Percentiles rank a stretch among this genome's conserved stretches.
phyloP scores from a whole-genome alignment of 371 early-diverging fungal genomes.

The Parasitella parasitica region DNA sequence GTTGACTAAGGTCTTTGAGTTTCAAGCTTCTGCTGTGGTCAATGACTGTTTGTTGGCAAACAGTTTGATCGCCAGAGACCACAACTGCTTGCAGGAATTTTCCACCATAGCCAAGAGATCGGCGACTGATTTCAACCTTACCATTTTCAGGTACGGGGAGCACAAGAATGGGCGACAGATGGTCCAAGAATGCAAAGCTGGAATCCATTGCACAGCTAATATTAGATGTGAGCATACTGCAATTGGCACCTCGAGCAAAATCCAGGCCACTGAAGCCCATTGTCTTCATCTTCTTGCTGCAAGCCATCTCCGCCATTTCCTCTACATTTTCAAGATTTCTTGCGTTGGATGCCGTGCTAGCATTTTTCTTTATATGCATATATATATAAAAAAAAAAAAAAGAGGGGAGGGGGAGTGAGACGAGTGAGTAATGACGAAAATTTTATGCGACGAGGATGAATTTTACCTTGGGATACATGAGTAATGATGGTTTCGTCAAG shows the following conservation, averaged over 20 bases:
- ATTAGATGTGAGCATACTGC: not conserved
- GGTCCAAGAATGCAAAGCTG: slow-evolving; percentile 27
- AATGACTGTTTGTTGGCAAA: slow-evolving; percentile 15
- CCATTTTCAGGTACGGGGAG: slow-evolving; percentile 16
- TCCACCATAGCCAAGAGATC: slow-evolving; percentile 24
- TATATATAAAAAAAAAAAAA: not conserved
- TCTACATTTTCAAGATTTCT: not conserved
- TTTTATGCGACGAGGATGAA: no score
- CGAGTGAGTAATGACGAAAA: no score
- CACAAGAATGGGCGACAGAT: slow-evolving; percentile 18
- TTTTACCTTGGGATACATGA: slow-evolving; percentile 51
- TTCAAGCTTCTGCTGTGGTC: not conserved
- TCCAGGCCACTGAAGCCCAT: not conserved
- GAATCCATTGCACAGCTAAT: not conserved
- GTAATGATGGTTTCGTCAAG: slow-evolving; percentile 48
- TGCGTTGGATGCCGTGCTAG: not conserved
- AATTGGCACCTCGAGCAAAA: not conserved
- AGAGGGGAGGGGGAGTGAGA: no score
- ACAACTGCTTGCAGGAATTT: slow-evolving; percentile 30
- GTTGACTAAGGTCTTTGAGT: slow-evolving; percentile 22
- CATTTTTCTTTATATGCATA: not conserved
- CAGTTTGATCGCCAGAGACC: slow-evolving; percentile 32
- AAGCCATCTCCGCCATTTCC: not conserved
- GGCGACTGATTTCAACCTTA: slow-evolving; percentile 20
- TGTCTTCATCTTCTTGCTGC: not conserved